phyloP scores from a whole-genome alignment of 2,329 filamentous ascomycete species.

The Scedosporium aurantiacum region DNA sequence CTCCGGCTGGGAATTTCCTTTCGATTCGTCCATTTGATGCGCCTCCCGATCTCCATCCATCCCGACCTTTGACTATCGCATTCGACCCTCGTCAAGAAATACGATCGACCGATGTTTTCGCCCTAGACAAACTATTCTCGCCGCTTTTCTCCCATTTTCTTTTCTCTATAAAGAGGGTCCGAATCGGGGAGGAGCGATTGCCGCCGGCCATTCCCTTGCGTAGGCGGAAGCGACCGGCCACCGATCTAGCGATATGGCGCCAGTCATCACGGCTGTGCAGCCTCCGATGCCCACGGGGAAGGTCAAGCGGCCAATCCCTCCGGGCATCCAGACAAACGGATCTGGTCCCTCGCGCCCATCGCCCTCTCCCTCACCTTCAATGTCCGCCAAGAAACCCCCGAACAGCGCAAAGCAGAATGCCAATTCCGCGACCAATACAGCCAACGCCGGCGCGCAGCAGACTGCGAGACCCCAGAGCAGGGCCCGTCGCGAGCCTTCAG shows the following conservation, averaged over 20 bases:
- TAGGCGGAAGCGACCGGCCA: conserved; percentile 1
- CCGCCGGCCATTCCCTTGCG: neutral
- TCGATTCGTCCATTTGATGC: neutral
- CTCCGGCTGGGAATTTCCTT: neutral
- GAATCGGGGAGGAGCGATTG: conserved; percentile 8
- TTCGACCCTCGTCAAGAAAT: neutral
- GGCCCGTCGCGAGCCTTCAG: conserved; percentile 44
- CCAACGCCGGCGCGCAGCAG: conserved; percentile 26
- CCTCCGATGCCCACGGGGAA: conserved; percentile 32
- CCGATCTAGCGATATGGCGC: conserved; percentile 33
- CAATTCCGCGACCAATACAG: conserved; percentile 19
- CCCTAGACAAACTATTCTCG: neutral
- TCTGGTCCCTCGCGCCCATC: conserved; percentile 47
- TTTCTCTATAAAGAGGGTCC: neutral
- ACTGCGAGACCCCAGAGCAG: conserved; percentile 43
- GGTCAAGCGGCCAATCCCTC: conserved; percentile 56
- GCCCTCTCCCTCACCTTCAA: conserved; percentile 47
- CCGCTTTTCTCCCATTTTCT: neutral
- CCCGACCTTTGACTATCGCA: neutral
- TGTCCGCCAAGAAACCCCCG: conserved; percentile 44
- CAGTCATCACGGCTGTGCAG: conserved; percentile 37
- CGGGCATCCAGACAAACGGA: conserved; percentile 57
- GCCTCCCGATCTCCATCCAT: neutral
- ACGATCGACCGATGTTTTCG: conserved; percentile 1
- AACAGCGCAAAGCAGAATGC: conserved; percentile 25